Conservation (phyloP, 2,329 filamentous ascomycete species). For the Xenosphaeropsis pyriputrescens region DNA sequence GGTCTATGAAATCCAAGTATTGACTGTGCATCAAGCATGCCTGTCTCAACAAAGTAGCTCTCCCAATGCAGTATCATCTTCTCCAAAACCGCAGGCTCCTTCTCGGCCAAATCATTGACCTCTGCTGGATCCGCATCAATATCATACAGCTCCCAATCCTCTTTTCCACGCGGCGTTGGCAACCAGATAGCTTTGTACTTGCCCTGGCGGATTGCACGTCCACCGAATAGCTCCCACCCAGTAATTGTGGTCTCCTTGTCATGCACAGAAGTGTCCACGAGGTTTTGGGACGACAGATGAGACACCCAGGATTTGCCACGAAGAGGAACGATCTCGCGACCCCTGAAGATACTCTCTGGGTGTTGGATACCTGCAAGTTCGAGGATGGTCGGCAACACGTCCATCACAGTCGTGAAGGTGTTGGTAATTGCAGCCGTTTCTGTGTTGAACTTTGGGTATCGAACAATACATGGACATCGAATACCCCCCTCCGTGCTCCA, state of each 20-base stretch:
- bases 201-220: slow-evolving; percentile 33
- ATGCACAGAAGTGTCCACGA: slow-evolving; percentile 1
- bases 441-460: slow-evolving; percentile 11
- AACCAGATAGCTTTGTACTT: slow-evolving; percentile 37
- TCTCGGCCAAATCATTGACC: slow-evolving; percentile 26
- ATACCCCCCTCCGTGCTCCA: slow-evolving; percentile 24
- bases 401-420: slow-evolving; percentile 22
- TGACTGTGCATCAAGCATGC: slow-evolving; percentile 25
- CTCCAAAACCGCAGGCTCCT: slow-evolving; percentile 26
- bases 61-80: slow-evolving; percentile 38
- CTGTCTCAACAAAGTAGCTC: slow-evolving; percentile 41
- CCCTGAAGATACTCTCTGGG: slow-evolving; percentile 15
- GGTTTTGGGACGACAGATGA: background rate
- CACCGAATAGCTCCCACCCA: slow-evolving; percentile 40
- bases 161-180: too few relatives aligned
- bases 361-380: slow-evolving; percentile 18
- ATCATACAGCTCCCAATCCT: too few relatives aligned
- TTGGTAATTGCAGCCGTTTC: slow-evolving; percentile 8
- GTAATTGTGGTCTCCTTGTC: slow-evolving; percentile 2
- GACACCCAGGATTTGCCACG: slow-evolving; percentile 17
- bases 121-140: slow-evolving; percentile 30
- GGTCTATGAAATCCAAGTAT: too few relatives aligned
- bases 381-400: slow-evolving; percentile 20
- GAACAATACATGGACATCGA: slow-evolving; percentile 21
- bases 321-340: slow-evolving; percentile 16